Evolutionary conservation across 768 basidiomycete genomes (phyloP).

Genomic region (Termitomyces sp.): DNA sequence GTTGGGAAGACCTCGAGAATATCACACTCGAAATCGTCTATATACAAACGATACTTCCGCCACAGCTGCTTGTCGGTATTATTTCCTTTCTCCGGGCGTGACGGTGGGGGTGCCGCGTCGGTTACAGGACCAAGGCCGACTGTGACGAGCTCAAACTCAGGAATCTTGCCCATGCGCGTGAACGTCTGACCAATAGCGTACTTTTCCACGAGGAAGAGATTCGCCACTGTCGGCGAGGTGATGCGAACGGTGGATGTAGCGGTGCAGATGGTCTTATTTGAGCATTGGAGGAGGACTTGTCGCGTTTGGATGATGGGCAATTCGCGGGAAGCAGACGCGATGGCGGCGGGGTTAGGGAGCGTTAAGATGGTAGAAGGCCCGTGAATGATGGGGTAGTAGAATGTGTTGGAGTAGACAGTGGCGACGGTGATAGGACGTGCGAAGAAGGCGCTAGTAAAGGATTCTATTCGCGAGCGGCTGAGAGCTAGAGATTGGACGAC

Average conservation of each 20-base stretch:
- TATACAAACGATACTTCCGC: conserved; percentile 53
- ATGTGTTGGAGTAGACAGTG: conserved; percentile 50
- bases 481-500: not conserved
- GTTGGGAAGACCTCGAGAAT: conserved; percentile 68
- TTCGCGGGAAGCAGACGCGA: conserved; percentile 37
- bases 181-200: conserved; percentile 53
- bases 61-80: conserved; percentile 28
- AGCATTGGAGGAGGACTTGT: conserved; percentile 59
- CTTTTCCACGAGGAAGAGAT: conserved; percentile 46
- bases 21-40: conserved; percentile 57
- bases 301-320: conserved; percentile 55
- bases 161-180: conserved; percentile 42
- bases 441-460: conserved; percentile 52
- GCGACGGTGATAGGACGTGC: conserved; percentile 54
- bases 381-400: conserved; percentile 22
- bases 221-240: conserved; percentile 49
- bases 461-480: not conserved
- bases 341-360: conserved; percentile 27
- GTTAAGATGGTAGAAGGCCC: conserved; percentile 22
- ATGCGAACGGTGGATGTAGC: conserved; percentile 65
- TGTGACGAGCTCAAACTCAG: conserved; percentile 51
- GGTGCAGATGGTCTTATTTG: conserved; percentile 46
- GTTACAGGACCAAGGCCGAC: conserved; percentile 40
- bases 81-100: conserved; percentile 12
- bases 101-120: not conserved